Conservation (phyloP, 257 asterid species). For the Scutellaria galericulata region DNA sequence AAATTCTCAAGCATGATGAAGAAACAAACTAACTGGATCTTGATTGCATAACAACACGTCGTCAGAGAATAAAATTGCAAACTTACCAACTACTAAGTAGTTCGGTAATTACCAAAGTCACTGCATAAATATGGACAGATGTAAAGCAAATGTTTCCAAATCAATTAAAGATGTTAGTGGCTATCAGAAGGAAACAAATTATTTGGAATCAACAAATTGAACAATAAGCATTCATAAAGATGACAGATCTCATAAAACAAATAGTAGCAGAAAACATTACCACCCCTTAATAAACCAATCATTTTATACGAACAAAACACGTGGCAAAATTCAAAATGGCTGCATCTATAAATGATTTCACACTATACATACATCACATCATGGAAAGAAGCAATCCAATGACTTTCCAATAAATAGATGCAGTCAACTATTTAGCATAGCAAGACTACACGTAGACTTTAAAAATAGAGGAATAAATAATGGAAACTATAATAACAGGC, state of each 20-base stretch:
- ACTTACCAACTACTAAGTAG: background rate
- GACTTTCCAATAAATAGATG: slow-evolving; percentile 14
- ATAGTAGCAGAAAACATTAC: slow-evolving; percentile 12
- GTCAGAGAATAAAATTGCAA: background rate
- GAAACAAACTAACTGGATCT: slow-evolving; percentile 3
- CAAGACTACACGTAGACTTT: slow-evolving; percentile 12
- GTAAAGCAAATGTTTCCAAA: background rate
- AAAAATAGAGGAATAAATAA: slow-evolving; percentile 28
- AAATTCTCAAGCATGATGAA: slow-evolving; percentile 7
- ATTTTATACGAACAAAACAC: background rate
- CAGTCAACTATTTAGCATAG: slow-evolving; percentile 26
- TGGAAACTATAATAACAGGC: slow-evolving; percentile 22
- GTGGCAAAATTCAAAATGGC: background rate
- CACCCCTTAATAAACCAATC: slow-evolving; percentile 4
- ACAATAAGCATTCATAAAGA: slow-evolving; percentile 4
- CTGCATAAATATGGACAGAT: background rate
- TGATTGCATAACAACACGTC: background rate
- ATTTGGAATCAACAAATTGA: background rate
- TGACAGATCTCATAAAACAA: background rate
- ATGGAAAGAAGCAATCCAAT: background rate
- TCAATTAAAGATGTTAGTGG: background rate
- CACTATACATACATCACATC: background rate
- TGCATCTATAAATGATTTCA: slow-evolving; percentile 16
- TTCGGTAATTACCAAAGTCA: background rate
- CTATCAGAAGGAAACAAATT: background rate